Evolutionary conservation across 352 stramenopile genomes (phyloP).

Genomic region (Globisporangium nunn): DNA sequence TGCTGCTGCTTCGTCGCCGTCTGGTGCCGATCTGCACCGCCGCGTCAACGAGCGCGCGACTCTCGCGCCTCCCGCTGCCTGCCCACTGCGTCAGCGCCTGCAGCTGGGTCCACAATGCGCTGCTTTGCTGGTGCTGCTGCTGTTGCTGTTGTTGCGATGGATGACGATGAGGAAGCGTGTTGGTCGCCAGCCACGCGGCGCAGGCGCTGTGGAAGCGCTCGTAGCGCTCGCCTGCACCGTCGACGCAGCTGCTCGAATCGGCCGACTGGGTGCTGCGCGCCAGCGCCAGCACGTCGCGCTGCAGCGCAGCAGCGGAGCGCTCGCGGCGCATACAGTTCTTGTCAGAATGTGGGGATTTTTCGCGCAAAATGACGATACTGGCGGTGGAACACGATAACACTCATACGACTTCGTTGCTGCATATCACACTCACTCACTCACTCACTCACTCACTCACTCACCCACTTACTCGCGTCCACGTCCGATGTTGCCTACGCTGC

Average conservation of each 20-base stretch:
- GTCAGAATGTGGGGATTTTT: no score
- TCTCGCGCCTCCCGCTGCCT: neutral
- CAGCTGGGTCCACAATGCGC: conserved; percentile 2
- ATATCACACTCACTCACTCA: no score
- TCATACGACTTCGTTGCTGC: no score
- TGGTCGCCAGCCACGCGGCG: neutral
- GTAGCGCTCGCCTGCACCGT: neutral
- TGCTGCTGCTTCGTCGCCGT: neutral
- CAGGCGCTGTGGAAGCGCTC: neutral
- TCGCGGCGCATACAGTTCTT: neutral
- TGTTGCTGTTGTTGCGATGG: neutral
- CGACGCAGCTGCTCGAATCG: neutral
- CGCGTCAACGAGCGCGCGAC: conserved; percentile 4
- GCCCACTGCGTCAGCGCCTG: neutral
- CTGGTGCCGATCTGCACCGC: conserved; percentile 2
- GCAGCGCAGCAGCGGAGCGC: neutral
- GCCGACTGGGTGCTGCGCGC: neutral
- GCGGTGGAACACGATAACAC: no score
- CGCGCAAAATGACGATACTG: no score
- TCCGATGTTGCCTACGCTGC: no score
- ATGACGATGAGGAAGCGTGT: neutral
- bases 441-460: no score
- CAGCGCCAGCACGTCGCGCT: conserved; percentile 1
- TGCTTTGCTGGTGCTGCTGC: neutral
- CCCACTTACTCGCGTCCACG: no score